Evolutionary conservation across 2,329 filamentous ascomycete species (phyloP).

Genomic region (Plectosphaerella plurivora): DNA sequence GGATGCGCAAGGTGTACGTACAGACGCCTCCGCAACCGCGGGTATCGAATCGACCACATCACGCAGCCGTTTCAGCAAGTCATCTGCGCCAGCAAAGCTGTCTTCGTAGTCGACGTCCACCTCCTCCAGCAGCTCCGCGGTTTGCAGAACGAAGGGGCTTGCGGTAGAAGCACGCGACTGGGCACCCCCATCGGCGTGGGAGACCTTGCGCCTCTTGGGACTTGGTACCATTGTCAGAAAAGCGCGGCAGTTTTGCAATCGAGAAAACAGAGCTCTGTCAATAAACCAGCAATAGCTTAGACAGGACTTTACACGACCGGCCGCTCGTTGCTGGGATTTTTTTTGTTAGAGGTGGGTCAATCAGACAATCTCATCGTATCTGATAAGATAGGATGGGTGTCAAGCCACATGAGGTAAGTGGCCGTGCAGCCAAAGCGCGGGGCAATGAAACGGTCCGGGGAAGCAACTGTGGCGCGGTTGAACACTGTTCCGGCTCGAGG

Average conservation of each 20-base stretch:
- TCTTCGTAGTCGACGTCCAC: conserved; percentile 47
- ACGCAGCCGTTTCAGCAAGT: conserved; percentile 47
- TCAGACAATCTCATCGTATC: background rate
- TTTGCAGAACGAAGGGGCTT: conserved; percentile 54
- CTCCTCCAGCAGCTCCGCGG: conserved; percentile 54
- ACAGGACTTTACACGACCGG: no score
- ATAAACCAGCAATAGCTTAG: no score
- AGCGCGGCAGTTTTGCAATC: no score
- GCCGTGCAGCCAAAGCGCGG: no score
- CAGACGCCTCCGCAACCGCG: conserved; percentile 43
- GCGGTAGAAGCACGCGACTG: conserved; percentile 36
- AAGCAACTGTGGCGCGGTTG: background rate
- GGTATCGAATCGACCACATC: conserved; percentile 45
- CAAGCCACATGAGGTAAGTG: no score
- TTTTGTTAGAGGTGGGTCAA: background rate
- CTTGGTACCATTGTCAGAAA: conserved; percentile 35
- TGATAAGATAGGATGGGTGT: background rate
- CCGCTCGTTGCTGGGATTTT: background rate
- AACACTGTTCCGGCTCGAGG: background rate
- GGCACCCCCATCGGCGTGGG: conserved; percentile 29
- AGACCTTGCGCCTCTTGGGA: conserved; percentile 45
- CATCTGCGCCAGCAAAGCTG: conserved; percentile 42
- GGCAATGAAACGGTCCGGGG: no score
- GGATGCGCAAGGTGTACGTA: conserved; percentile 25
- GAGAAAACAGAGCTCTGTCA: no score